These are phyloP conservation scores for Phytophthora parvispora DNA, from an alignment of 352 stramenopile genomes.

Conservation along the genomic window DNA sequence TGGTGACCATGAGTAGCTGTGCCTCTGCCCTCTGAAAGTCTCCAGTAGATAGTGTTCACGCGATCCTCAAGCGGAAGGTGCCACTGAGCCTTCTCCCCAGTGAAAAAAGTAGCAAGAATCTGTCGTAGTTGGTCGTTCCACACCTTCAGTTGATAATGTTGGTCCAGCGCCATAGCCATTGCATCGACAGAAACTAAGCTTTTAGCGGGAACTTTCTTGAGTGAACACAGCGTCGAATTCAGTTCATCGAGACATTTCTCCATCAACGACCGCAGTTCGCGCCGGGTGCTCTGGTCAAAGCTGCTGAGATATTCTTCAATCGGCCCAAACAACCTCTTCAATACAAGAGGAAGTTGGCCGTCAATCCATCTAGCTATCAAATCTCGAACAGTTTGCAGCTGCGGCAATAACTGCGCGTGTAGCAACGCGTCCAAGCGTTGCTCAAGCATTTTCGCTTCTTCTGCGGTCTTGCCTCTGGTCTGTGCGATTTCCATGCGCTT, in stretches of 20 bases:
- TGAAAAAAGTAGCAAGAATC: constrained; percentile 35
- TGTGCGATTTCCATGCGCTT: constrained; percentile 57
- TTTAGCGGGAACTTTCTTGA: constrained; percentile 9
- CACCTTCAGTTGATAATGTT: constrained; percentile 11
- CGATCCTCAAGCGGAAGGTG: constrained; percentile 18
- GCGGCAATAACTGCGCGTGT: constrained; percentile 22
- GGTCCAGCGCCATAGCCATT: constrained; percentile 14
- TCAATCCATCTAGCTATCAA: constrained; percentile 6
- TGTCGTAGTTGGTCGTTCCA: constrained; percentile 31
- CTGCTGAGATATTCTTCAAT: constrained; percentile 32
- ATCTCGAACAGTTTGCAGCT: constrained; percentile 10
- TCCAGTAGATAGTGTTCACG: constrained; percentile 21
- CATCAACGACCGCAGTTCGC: constrained; percentile 17
- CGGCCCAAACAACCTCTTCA: constrained; percentile 22
- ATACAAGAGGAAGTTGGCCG: constrained; percentile 9
- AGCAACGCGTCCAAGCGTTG: constrained; percentile 51
- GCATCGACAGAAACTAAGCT: constrained; percentile 1
- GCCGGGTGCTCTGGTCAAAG: constrained; percentile 21
- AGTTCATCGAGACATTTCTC: constrained; percentile 24
- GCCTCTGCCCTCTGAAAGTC: constrained; percentile 1
- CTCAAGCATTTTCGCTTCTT: constrained; percentile 82
- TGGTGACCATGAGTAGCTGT: neutral
- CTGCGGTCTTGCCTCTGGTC: constrained; percentile 58
- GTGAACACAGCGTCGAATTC: constrained; percentile 7
- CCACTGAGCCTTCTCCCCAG: constrained; percentile 23